A percentile compares a stretch with the other conserved stretches of the same genome.
These are phyloP conservation scores for Carallia pectinifolia DNA, from an alignment of 345 rosid genomes.

Conservation along the genomic window DNA sequence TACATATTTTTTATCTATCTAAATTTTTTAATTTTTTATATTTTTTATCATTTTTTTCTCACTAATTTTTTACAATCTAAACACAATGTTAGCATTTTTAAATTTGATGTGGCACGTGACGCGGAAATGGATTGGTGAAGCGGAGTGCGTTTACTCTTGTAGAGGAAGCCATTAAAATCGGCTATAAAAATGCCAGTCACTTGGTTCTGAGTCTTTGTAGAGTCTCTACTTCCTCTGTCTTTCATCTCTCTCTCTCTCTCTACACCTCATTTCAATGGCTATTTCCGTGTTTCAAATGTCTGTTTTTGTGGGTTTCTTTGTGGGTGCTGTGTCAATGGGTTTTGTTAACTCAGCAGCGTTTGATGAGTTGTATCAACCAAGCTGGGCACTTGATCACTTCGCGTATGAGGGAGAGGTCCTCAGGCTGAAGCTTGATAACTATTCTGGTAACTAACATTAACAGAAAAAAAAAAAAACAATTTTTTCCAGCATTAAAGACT, in stretches of 20 bases:
- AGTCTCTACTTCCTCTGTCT: constrained; percentile 2
- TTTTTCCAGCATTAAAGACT: too few relatives aligned
- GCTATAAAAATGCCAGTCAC: constrained; percentile 36
- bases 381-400: constrained; percentile 90
- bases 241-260: neutral
- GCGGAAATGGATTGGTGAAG: constrained; percentile 25
- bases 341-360: constrained; percentile 48
- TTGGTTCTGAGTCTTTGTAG: neutral
- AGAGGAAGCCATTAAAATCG: constrained; percentile 25
- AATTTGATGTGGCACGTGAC: constrained; percentile 35
- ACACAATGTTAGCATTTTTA: too few relatives aligned
- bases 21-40: neutral
- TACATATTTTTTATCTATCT: too few relatives aligned
- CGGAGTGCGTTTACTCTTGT: constrained; percentile 8
- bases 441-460: constrained; percentile 56
- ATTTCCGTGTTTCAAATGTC: constrained; percentile 10
- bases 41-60: neutral
- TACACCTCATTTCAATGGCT: constrained; percentile 25
- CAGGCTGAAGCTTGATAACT: constrained; percentile 81
- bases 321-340: constrained; percentile 39
- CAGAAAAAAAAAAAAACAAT: too few relatives aligned
- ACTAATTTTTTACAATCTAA: too few relatives aligned
- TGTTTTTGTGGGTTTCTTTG: constrained; percentile 27
- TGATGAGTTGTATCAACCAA: constrained; percentile 70
- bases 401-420: constrained; percentile 79